phyloP scores from a whole-genome alignment of 148 eudicot genomes.

The Amaranthus hypochondriacus region DNA sequence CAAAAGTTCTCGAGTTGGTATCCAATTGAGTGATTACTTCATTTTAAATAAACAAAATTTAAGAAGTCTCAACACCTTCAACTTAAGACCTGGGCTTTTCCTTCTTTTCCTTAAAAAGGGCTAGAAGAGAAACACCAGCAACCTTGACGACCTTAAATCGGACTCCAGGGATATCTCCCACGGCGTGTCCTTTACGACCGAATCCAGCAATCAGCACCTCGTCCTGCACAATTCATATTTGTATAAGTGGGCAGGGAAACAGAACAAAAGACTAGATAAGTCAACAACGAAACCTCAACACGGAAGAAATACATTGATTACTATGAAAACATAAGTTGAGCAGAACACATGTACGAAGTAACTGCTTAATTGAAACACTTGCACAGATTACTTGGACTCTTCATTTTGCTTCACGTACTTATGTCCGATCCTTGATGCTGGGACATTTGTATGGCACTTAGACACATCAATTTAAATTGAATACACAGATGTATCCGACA shows the following conservation, averaged over 20 bases:
- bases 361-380: no score
- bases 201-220: constrained; percentile 97
- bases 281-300: no score
- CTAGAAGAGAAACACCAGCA: constrained; percentile 94
- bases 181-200: constrained; percentile 92
- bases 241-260: neutral
- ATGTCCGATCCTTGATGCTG: no score
- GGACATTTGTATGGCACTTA: no score
- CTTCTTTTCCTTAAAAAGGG: constrained; percentile 91
- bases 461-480: no score
- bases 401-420: no score
- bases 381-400: no score
- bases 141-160: constrained; percentile 98
- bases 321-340: no score
- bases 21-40: neutral
- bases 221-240: constrained; percentile 40
- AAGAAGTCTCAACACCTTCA: neutral
- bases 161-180: constrained; percentile 98
- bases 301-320: no score
- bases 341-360: no score
- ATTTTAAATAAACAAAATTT: constrained; percentile 1
- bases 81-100: constrained; percentile 89
- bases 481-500: no score
- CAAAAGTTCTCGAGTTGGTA: neutral
- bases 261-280: no score